A percentile compares a stretch with the other conserved stretches of the same genome.
These are phyloP conservation scores for Metschnikowia amazonensis DNA, from an alignment of 805 yeast species.

Conservation along the genomic window DNA sequence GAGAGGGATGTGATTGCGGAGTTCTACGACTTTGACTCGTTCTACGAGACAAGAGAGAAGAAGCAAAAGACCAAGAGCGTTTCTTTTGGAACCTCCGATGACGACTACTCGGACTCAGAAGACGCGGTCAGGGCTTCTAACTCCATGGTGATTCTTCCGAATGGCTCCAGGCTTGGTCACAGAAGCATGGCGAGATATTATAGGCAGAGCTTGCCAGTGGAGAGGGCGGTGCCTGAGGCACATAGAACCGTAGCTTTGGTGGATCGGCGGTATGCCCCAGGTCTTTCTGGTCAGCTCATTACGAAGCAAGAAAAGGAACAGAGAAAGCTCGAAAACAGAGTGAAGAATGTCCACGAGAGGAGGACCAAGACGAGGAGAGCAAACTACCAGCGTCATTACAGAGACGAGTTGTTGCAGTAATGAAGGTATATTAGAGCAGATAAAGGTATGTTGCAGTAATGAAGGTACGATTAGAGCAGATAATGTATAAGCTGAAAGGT, in stretches of 20 bases:
- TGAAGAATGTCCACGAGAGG: slow-evolving; percentile 24
- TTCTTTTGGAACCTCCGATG: slow-evolving; percentile 22
- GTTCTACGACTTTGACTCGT: slow-evolving; percentile 33
- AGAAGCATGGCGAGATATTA: slow-evolving; percentile 68
- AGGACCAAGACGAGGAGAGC: slow-evolving; percentile 24
- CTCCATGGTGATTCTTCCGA: slow-evolving; percentile 53
- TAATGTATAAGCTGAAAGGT: no score
- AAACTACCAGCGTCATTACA: slow-evolving; percentile 45
- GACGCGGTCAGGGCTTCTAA: slow-evolving; percentile 11
- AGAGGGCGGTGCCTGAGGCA: slow-evolving; percentile 51
- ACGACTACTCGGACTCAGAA: slow-evolving; percentile 15
- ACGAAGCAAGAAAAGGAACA: slow-evolving; percentile 33
- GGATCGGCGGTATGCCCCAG: slow-evolving; percentile 52
- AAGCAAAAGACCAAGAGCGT: slow-evolving; percentile 22
- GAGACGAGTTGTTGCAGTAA: slow-evolving; percentile 62
- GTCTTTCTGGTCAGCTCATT: slow-evolving; percentile 27
- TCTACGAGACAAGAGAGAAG: slow-evolving; percentile 16
- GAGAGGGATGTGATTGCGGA: slow-evolving; percentile 34
- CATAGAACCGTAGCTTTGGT: slow-evolving; percentile 73
- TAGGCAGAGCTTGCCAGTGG: slow-evolving; percentile 50
- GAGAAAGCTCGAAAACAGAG: slow-evolving; percentile 21
- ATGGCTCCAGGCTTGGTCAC: slow-evolving; percentile 79
- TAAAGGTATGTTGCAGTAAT: no score
- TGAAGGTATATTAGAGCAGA: no score
- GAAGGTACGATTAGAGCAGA: no score